Conservation (phyloP, 2,329 filamentous ascomycete genomes). For the Sarocladiaceae sp. region DNA sequence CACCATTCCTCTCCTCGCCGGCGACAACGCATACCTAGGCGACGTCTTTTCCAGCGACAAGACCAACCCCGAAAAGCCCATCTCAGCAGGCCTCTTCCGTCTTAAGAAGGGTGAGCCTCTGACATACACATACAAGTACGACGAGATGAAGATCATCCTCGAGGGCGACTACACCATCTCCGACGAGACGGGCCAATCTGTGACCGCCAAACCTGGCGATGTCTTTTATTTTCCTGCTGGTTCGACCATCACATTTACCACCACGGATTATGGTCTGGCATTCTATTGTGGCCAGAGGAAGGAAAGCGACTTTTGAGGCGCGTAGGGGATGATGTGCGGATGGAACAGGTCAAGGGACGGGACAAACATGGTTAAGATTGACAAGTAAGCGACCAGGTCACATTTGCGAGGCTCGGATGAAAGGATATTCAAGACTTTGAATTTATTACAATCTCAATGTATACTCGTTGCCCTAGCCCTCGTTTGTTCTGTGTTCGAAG, state of each 20-base stretch:
- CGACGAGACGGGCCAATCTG: slow-evolving; percentile 57
- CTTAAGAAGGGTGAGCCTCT: slow-evolving; percentile 64
- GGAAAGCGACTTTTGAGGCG: slow-evolving; percentile 21
- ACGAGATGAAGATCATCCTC: slow-evolving; percentile 72
- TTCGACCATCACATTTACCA: slow-evolving; percentile 61
- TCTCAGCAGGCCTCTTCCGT: slow-evolving; percentile 62
- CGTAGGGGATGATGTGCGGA: background rate
- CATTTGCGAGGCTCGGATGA: background rate
- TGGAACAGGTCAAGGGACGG: too few species aligned
- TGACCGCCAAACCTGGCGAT: slow-evolving; percentile 57
- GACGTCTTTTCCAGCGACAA: slow-evolving; percentile 56
- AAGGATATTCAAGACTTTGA: background rate
- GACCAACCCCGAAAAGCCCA: slow-evolving; percentile 52
- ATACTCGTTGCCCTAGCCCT: background rate
- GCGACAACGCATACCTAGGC: slow-evolving; percentile 64
- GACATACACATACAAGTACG: slow-evolving; percentile 65
- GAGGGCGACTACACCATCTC: slow-evolving; percentile 63
- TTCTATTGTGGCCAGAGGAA: slow-evolving; percentile 48
- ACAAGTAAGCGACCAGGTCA: too few species aligned
- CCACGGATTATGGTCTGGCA: slow-evolving; percentile 54
- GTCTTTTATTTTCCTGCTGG: slow-evolving; percentile 68
- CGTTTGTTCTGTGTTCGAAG: background rate
- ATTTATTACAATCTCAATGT: background rate
- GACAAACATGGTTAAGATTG: too few species aligned
- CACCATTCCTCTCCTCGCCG: slow-evolving; percentile 62